A percentile compares a stretch with the other conserved stretches of the same genome.
These are phyloP conservation scores for Potentilla sterilis DNA, from an alignment of 306 rosid species.

Conservation along the genomic window DNA sequence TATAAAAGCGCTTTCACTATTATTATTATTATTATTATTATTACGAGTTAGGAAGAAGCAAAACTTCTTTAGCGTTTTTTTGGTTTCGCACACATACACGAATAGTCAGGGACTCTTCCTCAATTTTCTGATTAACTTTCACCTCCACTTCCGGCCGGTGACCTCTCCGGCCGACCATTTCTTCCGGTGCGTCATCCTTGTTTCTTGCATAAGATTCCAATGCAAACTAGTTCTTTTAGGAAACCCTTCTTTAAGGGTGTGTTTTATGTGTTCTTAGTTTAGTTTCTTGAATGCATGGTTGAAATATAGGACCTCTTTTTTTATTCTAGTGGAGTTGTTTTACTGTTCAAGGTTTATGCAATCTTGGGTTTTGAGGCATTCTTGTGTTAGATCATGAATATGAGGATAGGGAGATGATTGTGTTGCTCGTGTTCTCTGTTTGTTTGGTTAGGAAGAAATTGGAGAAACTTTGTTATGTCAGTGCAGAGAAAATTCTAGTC, in stretches of 20 bases:
- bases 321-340: not conserved
- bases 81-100: not conserved
- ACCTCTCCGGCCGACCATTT: not conserved
- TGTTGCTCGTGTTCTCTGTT: not conserved
- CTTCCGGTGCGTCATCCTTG: not conserved
- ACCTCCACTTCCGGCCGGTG: not conserved
- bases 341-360: not conserved
- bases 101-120: not conserved
- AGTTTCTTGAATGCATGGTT: slow-evolving; percentile 2
- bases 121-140: not conserved
- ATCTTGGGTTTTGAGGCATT: slow-evolving; percentile 5
- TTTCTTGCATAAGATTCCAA: not conserved
- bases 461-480: not conserved
- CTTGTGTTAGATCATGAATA: not conserved
- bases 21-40: not conserved
- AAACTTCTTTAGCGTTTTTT: too few species aligned
- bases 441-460: slow-evolving; percentile 22
- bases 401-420: not conserved
- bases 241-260: not conserved
- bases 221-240: not conserved
- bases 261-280: not conserved
- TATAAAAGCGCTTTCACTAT: not conserved
- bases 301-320: not conserved
- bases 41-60: not conserved
- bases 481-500: not conserved